Evolutionary conservation across 352 stramenopile genomes (phyloP), one percentile per base, ranked within the genome.

Genomic region (Thraustochytrium striatum): DNA sequence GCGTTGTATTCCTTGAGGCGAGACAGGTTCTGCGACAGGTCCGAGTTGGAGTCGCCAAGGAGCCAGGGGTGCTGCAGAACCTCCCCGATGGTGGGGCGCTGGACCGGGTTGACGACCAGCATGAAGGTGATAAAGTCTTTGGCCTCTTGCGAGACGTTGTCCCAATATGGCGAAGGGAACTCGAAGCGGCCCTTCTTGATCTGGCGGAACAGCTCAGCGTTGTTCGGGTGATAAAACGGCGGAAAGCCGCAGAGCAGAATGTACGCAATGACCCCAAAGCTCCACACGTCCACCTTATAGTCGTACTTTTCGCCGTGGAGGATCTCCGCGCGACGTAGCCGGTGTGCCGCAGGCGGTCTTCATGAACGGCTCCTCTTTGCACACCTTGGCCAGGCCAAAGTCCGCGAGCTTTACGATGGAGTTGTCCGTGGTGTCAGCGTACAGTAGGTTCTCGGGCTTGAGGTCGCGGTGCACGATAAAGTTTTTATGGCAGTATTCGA

Each of bases 211-310:
- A 81, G 33, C 61, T 80, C 61, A 19, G 55, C 72, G 55, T 78
- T 69, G 69, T 93, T 95, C 59, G 96, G 91, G 80, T 96, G 90
- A 85, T 98, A 96, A 85, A 98, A 99, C 1, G 95, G 95, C 36
- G 95, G 95, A 59, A 95, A 96, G 3, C 95, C 95, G 68, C 91
- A 97, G 13, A 99, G 79, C 53, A 99, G 82, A 83, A 99, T 98
- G 88, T 98, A 99, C 1, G 94, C 84, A 85, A 99, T 98, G 41
- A 99, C 93, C 19, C 95, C 95, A 32, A 98, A 87, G 85, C 86
- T 94, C 93, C 93, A 98, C 69, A 98, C 91, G 84, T 98, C 94
- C 5, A 96, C 91, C 85, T 97, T 92, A 8, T 86, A 89, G 75
- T 92, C 92, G 84, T 98, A 98, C 36, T 88, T 86, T 25, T 90